phyloP scores from a whole-genome alignment of 169 alveolate species.

The Cyclospora cayetanensis region DNA sequence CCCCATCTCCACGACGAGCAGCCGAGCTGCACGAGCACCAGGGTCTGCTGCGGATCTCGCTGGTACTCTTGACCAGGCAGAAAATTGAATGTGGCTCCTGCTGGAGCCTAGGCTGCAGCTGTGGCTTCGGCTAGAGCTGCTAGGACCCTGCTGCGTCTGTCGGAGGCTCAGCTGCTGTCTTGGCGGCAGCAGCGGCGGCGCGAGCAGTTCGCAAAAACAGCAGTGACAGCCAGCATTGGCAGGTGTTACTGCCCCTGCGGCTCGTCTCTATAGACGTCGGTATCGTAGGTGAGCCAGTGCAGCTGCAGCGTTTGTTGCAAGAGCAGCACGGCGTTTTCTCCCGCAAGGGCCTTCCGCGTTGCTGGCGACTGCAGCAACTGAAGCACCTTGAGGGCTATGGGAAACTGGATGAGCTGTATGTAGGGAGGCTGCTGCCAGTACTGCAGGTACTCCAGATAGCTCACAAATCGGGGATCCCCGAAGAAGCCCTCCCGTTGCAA shows the following conservation, averaged over 20 bases:
- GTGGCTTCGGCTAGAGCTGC: background rate
- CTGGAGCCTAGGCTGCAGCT: conserved; percentile 2
- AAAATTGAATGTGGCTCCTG: background rate
- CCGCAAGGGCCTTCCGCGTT: background rate
- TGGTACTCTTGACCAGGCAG: too few relatives aligned
- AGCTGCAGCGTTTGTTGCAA: conserved; percentile 30
- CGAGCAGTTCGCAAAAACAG: background rate
- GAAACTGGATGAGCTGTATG: conserved; percentile 54
- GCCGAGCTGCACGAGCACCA: too few relatives aligned
- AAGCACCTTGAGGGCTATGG: conserved; percentile 54
- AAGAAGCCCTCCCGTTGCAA: conserved; percentile 41
- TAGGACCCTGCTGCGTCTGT: background rate
- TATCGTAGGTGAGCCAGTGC: conserved; percentile 65
- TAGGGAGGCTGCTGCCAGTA: conserved; percentile 70
- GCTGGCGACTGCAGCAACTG: conserved; percentile 34
- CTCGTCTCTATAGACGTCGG: conserved; percentile 5
- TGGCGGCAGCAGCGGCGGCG: conserved; percentile 2
- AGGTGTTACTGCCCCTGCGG: background rate
- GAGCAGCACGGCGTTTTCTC: conserved; percentile 29
- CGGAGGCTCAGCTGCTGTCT: background rate
- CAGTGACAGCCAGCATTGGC: background rate
- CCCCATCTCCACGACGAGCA: too few relatives aligned
- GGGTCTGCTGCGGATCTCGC: too few relatives aligned
- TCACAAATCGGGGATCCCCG: background rate
- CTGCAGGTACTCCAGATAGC: conserved; percentile 47